phyloP scores from a whole-genome alignment of 768 basidiomycete genomes.

The Cyclocybe aegerita region DNA sequence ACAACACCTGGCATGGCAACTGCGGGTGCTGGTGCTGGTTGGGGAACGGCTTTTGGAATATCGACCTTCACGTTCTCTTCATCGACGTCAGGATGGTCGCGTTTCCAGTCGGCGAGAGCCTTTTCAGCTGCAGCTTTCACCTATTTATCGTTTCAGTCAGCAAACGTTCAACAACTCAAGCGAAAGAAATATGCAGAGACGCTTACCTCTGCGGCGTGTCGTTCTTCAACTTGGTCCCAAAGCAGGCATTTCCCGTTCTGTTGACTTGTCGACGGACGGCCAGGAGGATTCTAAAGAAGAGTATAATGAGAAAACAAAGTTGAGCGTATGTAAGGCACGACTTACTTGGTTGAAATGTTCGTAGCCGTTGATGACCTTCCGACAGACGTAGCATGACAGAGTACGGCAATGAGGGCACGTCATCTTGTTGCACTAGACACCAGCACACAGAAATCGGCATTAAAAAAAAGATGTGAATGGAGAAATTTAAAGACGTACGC shows the following conservation, averaged over 20 bases:
- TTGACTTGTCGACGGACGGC: conserved; percentile 20
- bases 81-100: conserved; percentile 60
- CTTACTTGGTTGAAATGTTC: conserved; percentile 67
- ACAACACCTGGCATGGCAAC: not conserved
- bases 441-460: not conserved
- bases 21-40: conserved; percentile 4
- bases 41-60: conserved; percentile 43
- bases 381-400: conserved; percentile 83
- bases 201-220: conserved; percentile 66
- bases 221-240: conserved; percentile 67
- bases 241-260: conserved; percentile 53
- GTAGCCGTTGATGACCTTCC: conserved; percentile 69
- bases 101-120: conserved; percentile 63
- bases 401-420: conserved; percentile 70
- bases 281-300: conserved; percentile 10
- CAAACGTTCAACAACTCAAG: not conserved
- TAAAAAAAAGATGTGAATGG: not conserved
- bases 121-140: conserved; percentile 67
- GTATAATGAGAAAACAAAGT: not conserved
- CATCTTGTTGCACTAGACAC: conserved; percentile 90
- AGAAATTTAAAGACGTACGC: conserved; percentile 45
- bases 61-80: conserved; percentile 65
- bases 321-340: conserved; percentile 9
- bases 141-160: conserved; percentile 29
- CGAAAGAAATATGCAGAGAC: not conserved